Base-by-base conservation (phyloP, 2,329 filamentous ascomycete genomes). In the Monosporascus sp. region DNA sequence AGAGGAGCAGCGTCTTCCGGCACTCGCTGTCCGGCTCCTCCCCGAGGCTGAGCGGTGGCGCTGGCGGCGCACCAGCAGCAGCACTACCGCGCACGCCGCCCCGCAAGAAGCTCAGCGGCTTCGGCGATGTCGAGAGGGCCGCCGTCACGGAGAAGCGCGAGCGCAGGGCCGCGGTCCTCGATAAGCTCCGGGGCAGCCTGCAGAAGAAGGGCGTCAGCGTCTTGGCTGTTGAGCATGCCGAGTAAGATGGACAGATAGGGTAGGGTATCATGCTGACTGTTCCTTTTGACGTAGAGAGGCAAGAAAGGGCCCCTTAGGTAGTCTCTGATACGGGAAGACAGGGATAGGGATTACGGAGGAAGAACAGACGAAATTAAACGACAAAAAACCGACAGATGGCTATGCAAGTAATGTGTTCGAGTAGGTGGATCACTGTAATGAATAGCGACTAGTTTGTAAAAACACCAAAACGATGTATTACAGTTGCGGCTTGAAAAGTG, bases 81-180 rank as follows among this genome's bases (percentile, higher is more conserved):
- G 22, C 40, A 20, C 5, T 64, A 49, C 61, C 65, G 44, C 61
- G 69, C 55, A 79, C 78, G 20, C 74, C 81, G 26, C 79, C 81
- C 2, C 72, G 82, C 44, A 85, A 82, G 73, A 86, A 85, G 73
- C 61, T 86, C 53, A 84, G 77, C 56, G 82, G 82, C 19, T 87
- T 83, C 60, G 83, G 77, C 54, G 71, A 74, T 34, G 75, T 79
- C 50, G 85, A 87, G 65, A 86, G 84, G 71, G 71, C 70, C 27
- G 74, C 75, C 27, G 66, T 86, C 52, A 82, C 77, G 68, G 73
- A 76, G 54, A 82, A 79, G 67, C 70, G 76, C 57, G 74, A 75
- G n/a, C 77, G 73, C 56, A 74, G 82, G 59, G 76, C 76, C 61
- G 77, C 74, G 3, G 77, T 84, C 8, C 69, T 83, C 27, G 70